phyloP scores from a whole-genome alignment of 129 eudicot species.

The Chrysanthemum seticuspe region DNA sequence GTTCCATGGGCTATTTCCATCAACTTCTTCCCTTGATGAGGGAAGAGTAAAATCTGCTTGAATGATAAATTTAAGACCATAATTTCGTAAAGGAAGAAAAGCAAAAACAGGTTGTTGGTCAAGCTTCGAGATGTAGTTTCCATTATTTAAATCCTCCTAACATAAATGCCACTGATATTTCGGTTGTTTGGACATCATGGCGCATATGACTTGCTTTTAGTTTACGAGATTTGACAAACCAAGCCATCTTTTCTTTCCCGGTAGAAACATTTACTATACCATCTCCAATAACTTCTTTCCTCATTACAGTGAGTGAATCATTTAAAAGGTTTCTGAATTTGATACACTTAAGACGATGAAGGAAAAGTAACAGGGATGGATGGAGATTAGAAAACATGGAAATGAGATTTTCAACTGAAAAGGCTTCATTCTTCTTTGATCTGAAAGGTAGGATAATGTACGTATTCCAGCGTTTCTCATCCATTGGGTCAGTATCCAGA shows the following conservation, averaged over 20 bases:
- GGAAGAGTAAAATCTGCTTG: slow-evolving; percentile 91
- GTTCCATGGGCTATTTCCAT: slow-evolving; percentile 84
- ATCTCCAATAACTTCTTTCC: slow-evolving; percentile 61
- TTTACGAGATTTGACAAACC: slow-evolving; percentile 64
- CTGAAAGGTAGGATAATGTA: slow-evolving; percentile 76
- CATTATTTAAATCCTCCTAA: slow-evolving; percentile 47
- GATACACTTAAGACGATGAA: slow-evolving; percentile 81
- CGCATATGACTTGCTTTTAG: slow-evolving; percentile 49
- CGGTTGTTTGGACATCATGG: slow-evolving; percentile 57
- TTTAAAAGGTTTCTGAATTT: slow-evolving; percentile 49
- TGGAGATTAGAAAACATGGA: slow-evolving; percentile 83
- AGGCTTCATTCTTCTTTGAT: slow-evolving; percentile 42
- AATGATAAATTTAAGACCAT: slow-evolving; percentile 75
- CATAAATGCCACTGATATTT: slow-evolving; percentile 75
- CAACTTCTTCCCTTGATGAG: slow-evolving; percentile 88
- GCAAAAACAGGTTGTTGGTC: slow-evolving; percentile 81
- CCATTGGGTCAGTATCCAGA: slow-evolving; percentile 26
- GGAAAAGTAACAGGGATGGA: slow-evolving; percentile 73
- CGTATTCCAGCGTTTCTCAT: slow-evolving; percentile 50
- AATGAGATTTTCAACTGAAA: slow-evolving; percentile 41
- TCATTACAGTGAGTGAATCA: slow-evolving; percentile 53
- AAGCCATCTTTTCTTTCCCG: slow-evolving; percentile 61
- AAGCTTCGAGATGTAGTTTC: slow-evolving; percentile 45
- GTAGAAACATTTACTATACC: slow-evolving; percentile 60
- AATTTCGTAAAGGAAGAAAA: slow-evolving; percentile 76